Percentiles rank a stretch among this genome's conserved stretches.
Conservation (phyloP, 2,329 filamentous ascomycete genomes). For the Nannizzia gypsea region DNA sequence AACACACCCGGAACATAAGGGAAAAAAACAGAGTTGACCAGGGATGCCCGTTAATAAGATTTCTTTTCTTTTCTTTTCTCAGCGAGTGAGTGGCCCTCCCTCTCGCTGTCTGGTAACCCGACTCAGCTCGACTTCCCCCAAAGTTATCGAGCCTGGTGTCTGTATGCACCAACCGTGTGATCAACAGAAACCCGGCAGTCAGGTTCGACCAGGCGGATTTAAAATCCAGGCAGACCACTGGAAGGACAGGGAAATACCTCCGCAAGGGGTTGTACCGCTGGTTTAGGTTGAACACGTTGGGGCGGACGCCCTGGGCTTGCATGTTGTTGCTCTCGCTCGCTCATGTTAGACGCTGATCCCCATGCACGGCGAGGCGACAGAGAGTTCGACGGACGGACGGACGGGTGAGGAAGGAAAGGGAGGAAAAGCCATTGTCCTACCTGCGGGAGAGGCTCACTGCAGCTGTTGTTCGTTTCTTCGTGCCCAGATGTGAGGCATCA, state of each 20-base stretch:
- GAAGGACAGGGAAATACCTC: not conserved
- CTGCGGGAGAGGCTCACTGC: not conserved
- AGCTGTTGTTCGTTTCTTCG: not conserved
- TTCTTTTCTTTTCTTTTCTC: no score
- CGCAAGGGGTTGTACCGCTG: not conserved
- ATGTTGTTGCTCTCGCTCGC: not conserved
- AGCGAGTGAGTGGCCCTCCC: no score
- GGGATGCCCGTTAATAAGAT: no score
- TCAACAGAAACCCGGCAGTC: not conserved
- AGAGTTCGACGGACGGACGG: not conserved
- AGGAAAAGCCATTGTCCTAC: not conserved
- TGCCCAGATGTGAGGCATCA: not conserved
- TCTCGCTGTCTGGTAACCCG: no score
- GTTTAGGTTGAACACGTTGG: not conserved
- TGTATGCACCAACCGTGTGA: not conserved
- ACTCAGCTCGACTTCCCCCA: no score
- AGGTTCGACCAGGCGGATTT: not conserved
- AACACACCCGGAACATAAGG: not conserved
- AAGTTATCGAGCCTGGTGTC: not conserved
- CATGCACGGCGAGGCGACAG: not conserved
- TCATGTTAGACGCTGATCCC: slow-evolving; percentile 1
- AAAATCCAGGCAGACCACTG: not conserved
- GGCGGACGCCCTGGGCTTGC: not conserved
- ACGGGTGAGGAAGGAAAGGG: not conserved
- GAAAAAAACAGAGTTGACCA: no score